Evolutionary conservation across 164 flowering plant species (phyloP).

Genomic region (Tetrastigma voinierianum): DNA sequence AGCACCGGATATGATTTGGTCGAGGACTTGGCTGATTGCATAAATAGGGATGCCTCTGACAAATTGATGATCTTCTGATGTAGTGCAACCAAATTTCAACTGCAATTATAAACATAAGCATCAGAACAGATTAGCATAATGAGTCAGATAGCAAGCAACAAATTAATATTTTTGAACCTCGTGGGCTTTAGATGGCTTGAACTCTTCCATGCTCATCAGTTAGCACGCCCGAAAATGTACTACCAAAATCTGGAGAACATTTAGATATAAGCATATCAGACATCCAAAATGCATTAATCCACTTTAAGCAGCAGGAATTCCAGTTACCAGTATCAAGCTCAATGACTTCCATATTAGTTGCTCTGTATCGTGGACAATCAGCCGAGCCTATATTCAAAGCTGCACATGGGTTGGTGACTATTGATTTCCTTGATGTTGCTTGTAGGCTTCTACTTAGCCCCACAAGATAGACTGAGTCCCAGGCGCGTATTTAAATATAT

Average conservation of each 20-base stretch:
- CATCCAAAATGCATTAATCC: background rate
- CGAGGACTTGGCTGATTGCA: constrained; percentile 76
- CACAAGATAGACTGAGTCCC: constrained; percentile 87
- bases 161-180: constrained; percentile 50
- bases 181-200: constrained; percentile 90
- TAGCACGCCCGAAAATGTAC: constrained; percentile 86
- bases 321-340: constrained; percentile 87
- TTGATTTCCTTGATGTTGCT: constrained; percentile 93
- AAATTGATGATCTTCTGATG: constrained; percentile 92
- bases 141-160: constrained; percentile 6
- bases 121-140: constrained; percentile 2
- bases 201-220: constrained; percentile 91
- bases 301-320: background rate
- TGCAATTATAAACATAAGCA: constrained; percentile 29
- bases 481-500: constrained; percentile 82
- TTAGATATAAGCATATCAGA: no score
- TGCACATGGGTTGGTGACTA: constrained; percentile 90
- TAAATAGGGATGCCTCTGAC: constrained; percentile 86
- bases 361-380: constrained; percentile 86
- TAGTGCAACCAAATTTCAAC: constrained; percentile 73
- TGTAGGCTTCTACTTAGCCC: constrained; percentile 89
- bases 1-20: constrained; percentile 70
- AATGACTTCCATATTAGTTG: constrained; percentile 95
- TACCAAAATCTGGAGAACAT: constrained; percentile 76
- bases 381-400: constrained; percentile 90